phyloP scores from a whole-genome alignment of 305 asterid genomes.

The Fraxinus sp. region DNA sequence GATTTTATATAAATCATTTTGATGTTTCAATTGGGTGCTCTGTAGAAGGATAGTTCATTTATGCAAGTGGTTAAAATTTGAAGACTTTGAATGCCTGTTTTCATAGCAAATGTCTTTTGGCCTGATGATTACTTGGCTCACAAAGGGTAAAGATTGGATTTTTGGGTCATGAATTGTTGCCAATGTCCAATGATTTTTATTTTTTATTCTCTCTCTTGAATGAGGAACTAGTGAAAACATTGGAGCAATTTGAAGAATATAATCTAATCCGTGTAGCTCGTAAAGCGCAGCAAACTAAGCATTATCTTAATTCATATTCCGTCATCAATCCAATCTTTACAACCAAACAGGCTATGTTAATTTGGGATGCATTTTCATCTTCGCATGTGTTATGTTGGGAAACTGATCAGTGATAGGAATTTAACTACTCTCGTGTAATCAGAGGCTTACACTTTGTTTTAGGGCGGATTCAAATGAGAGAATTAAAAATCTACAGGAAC shows the following conservation, averaged over 20 bases:
- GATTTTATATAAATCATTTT: background rate
- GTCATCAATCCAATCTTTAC: background rate
- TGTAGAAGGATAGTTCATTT: background rate
- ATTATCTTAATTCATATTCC: background rate
- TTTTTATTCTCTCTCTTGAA: background rate
- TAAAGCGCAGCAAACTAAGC: background rate
- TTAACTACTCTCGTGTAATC: background rate
- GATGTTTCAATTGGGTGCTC: background rate
- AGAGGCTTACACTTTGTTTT: background rate
- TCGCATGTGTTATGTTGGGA: background rate
- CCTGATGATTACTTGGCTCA: background rate
- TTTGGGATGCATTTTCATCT: background rate
- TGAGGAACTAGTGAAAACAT: background rate
- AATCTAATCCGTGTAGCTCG: background rate
- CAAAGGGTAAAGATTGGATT: background rate
- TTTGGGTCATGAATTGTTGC: background rate
- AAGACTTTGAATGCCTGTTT: background rate
- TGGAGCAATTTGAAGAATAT: background rate
- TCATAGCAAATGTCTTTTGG: background rate
- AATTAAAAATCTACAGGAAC: background rate
- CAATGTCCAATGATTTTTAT: background rate
- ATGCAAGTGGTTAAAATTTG: background rate
- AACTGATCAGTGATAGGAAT: background rate
- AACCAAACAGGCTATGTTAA: background rate
- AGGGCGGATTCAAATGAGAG: background rate